Evolutionary conservation across 2,329 filamentous ascomycete genomes (phyloP), one percentile per base, ranked within the genome.

Genomic region (Pseudogymnoascus sp.): DNA sequence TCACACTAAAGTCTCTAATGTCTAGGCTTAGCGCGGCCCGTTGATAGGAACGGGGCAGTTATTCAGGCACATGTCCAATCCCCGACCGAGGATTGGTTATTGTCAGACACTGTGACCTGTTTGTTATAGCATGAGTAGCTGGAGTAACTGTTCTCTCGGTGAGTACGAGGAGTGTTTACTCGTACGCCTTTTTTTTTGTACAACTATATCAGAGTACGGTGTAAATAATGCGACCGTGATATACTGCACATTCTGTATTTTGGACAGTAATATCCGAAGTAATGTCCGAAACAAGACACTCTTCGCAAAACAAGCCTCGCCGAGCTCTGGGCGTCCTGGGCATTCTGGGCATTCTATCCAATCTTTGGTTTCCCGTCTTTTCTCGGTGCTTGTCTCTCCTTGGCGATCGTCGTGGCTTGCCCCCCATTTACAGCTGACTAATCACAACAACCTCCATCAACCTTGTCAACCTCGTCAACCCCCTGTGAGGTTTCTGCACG

Each of bases 51-150:
- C 21, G 42, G 21, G 42, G 12, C 21, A 49, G 12, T 40, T n/a
- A 6, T n/a, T 28, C 43, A 49, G 43, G 43, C 43, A 49, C 43
- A 49, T 49, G 43, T 28, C 43, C 43, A 49, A 49, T 49, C 43
- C 43, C 6, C 7, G 23, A 28, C 3, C 43, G 6, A 49, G 7
- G 43, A 49, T 49, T 49, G 43, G 43, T 28, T 7, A 49, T 12
- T n/a, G 12, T 23, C 21, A 49, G 43, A 49, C 43, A 28, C 3
- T 49, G 43, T 28, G 21, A 25, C 21, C 14, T 49, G 12, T n/a
- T 14, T 7, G 23, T 28, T 49, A 8, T 1, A 5, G 12, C 14
- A 3, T 25, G 14, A 9, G 42, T 14, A 6, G 12, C 21, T 23
- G 21, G 14, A 9, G 42, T 14, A 21, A 23, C 18, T 23, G 40